Conservation (phyloP, 139 green algal species). For the Penium margaritaceum region DNA sequence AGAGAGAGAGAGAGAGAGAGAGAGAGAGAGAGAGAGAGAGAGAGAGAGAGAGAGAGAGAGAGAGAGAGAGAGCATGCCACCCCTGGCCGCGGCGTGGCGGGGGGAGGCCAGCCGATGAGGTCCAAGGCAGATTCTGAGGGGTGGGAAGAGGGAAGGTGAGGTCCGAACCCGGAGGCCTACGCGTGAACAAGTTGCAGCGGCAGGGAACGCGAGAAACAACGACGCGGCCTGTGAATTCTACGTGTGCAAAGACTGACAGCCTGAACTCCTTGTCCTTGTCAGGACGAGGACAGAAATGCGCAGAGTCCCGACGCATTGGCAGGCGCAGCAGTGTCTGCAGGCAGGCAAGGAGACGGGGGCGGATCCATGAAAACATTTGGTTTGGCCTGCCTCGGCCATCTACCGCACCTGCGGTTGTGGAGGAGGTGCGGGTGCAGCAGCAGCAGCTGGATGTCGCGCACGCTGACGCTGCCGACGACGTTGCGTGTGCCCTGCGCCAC, state of each 20-base stretch:
- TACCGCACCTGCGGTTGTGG: conserved; percentile 24
- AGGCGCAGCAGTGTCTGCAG: no score
- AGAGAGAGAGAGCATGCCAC: background rate
- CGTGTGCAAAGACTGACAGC: background rate
- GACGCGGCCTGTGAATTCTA: background rate
- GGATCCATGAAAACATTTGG: background rate
- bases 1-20: background rate
- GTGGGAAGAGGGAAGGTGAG: no score
- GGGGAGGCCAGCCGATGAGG: background rate
- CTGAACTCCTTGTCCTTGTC: background rate
- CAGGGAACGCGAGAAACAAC: background rate
- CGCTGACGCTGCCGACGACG: conserved; percentile 32
- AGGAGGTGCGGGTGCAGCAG: conserved; percentile 22
- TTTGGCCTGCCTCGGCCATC: background rate
- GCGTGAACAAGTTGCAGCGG: background rate
- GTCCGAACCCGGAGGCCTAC: no score
- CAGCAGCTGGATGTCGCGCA: conserved; percentile 38
- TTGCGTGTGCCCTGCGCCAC: conserved; percentile 12
- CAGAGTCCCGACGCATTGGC: no score
- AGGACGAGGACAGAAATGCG: no score
- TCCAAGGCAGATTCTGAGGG: no score
- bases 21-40: background rate
- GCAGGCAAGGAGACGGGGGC: background rate
- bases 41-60: conserved; percentile 1
- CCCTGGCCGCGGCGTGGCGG: no score